phyloP scores from a whole-genome alignment of 2,329 filamentous ascomycete species.

The Claviceps sp. region DNA sequence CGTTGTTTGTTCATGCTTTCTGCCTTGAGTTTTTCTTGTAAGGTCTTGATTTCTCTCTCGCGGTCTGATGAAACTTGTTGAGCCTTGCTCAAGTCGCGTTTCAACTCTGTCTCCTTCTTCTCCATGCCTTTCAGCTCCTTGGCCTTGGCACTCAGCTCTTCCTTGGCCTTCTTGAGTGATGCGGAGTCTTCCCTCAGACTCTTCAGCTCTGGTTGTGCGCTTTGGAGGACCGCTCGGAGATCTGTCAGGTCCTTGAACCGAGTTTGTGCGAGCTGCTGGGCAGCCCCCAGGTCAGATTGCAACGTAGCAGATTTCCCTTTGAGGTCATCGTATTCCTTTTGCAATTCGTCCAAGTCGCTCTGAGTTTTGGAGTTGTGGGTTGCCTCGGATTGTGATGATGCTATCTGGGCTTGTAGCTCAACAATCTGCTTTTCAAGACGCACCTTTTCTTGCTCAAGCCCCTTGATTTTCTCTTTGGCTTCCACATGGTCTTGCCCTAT shows the following conservation, averaged over 20 bases:
- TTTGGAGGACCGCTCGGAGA: slow-evolving; percentile 64
- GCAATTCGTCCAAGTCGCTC: slow-evolving; percentile 43
- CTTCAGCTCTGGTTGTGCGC: slow-evolving; percentile 75
- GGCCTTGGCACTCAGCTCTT: slow-evolving; percentile 49
- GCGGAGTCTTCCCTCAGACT: slow-evolving; percentile 64
- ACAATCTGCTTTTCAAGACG: slow-evolving; percentile 48
- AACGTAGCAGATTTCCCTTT: slow-evolving; percentile 56
- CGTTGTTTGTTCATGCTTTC: slow-evolving; percentile 59
- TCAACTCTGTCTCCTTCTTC: slow-evolving; percentile 67
- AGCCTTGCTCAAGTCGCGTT: slow-evolving; percentile 55
- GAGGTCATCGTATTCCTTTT: slow-evolving; percentile 49
- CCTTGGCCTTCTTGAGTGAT: slow-evolving; percentile 58
- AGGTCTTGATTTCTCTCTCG: slow-evolving; percentile 60
- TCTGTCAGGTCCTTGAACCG: slow-evolving; percentile 82
- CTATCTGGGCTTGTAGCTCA: slow-evolving; percentile 59
- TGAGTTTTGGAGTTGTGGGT: slow-evolving; percentile 41
- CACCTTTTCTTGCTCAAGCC: slow-evolving; percentile 54
- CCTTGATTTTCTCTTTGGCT: slow-evolving; percentile 63
- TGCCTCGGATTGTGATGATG: slow-evolving; percentile 18
- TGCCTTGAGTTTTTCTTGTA: slow-evolving; percentile 66
- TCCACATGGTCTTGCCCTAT: slow-evolving; percentile 77
- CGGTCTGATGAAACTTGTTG: slow-evolving; percentile 60
- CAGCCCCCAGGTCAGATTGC: slow-evolving; percentile 72
- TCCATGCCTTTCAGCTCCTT: slow-evolving; percentile 64
- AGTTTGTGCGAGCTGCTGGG: slow-evolving; percentile 72